Evolutionary conservation across 441 rosid species (phyloP), one percentile per base, ranked within the genome.

Genomic region (Gossypium aridum): DNA sequence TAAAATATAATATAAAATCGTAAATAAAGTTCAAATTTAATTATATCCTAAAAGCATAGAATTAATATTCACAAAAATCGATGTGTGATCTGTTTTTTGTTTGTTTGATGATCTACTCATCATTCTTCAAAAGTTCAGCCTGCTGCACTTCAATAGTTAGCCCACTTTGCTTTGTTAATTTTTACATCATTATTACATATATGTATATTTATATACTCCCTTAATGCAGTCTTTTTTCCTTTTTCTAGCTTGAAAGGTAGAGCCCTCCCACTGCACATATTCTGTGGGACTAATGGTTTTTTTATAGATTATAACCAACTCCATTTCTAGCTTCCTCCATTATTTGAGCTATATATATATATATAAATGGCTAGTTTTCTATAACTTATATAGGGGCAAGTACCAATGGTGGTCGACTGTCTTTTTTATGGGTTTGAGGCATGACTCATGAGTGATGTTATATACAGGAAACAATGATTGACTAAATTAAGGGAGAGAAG

Each of bases 51-150:
- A 59, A 59, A 59, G 4, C 62, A 22, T 25, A 65, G 80, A 9
- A 64, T 69, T 9, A 65, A 0, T 19, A 8, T 4, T 56, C 88
- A 64, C 80, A 66, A 60, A 76, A 70, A 51, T 45, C 83, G 81
- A 87, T n/a, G 3, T 2, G 19, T 28, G 64, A 0, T 17, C 37
- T 3, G 37, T 31, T 31, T 31, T 60, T 26, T 60, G 22, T 19
- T 19, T 60, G 71, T 57, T 71, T 72, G 70, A 84, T 83, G 65
- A 87, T 83, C 79, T 74, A 47, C 79, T 76, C 85, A 79, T 86
- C 80, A 83, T 80, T 79, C 82, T 81, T 64, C 85, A 72, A 81
- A 81, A 84, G 82, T 73, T 60, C 37, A 31, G 78, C 54, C 45
- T 65, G 70, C 20, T 26, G 61, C 22, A 31, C 34, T 43, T 37